Conservation (phyloP, 108 stramenopile species). For the Pseudonitzschia delicatissima region DNA sequence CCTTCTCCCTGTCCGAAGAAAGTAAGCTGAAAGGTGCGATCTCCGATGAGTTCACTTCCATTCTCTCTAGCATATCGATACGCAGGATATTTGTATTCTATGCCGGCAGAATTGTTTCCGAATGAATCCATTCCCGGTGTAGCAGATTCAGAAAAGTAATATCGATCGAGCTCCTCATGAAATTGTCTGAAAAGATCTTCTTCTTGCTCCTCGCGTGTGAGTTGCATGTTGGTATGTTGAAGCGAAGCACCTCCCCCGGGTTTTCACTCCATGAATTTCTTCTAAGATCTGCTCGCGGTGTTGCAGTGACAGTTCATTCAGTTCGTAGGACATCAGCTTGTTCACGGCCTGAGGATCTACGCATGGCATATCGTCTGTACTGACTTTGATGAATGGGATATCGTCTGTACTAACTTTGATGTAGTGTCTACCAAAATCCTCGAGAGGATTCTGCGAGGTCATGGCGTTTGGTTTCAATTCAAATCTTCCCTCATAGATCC, state of each 20-base stretch:
- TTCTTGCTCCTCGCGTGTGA: neutral
- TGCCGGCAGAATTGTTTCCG: neutral
- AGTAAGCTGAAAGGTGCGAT: conserved; percentile 4
- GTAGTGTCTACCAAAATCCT: too few relatives aligned
- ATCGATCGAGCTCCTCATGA: neutral
- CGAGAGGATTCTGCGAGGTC: too few relatives aligned
- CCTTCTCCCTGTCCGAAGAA: conserved; percentile 1
- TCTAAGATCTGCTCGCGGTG: conserved; percentile 25
- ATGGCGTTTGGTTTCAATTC: too few relatives aligned
- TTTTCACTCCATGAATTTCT: conserved; percentile 41
- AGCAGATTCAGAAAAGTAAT: too few relatives aligned
- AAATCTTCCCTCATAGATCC: too few relatives aligned
- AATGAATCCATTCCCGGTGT: neutral
- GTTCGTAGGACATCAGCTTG: conserved; percentile 15
- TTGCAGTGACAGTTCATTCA: conserved; percentile 18
- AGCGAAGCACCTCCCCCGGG: too few relatives aligned
- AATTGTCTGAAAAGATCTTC: neutral
- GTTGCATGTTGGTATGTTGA: too few relatives aligned
- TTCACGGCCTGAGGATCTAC: conserved; percentile 7
- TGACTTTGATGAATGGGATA: too few relatives aligned
- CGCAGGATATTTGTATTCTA: neutral
- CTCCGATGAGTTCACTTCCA: neutral
- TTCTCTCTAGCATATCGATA: conserved; percentile 5
- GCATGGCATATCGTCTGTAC: too few relatives aligned
- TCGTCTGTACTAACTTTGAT: too few relatives aligned